Percentiles rank a stretch among this genome's conserved stretches.
Evolutionary conservation across 1,284 basidiomycete species (phyloP).

Genomic region (Ganoderma leucocontextum): DNA sequence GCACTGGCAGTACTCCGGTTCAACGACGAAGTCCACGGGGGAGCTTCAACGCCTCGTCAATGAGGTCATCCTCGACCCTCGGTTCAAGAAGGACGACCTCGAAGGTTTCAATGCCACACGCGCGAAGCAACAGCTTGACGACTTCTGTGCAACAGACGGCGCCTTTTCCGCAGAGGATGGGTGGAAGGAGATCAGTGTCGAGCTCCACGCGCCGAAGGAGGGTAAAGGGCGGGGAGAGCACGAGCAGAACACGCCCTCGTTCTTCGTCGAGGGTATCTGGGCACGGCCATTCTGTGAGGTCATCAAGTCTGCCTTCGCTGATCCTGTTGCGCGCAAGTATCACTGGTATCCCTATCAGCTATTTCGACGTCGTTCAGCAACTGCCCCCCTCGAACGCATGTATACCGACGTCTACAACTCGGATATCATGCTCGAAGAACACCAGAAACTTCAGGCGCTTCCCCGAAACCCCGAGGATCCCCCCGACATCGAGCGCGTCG

Average conservation of each 20-base stretch:
- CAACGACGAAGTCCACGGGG: conserved; percentile 35
- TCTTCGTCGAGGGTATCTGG: conserved; percentile 37
- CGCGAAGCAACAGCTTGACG: conserved; percentile 28
- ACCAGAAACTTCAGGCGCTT: conserved; percentile 18
- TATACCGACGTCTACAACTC: conserved; percentile 32
- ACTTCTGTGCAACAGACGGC: neutral
- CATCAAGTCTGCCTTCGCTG: conserved; percentile 2
- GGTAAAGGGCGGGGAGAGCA: conserved; percentile 16
- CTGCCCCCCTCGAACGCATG: conserved; percentile 18
- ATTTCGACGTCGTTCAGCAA: conserved; percentile 7
- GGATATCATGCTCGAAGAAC: conserved; percentile 29
- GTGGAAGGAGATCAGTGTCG: conserved; percentile 36
- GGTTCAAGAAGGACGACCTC: conserved; percentile 35
- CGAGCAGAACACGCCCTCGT: conserved; percentile 36
- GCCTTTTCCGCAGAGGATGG: conserved; percentile 30
- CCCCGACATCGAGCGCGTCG: conserved; percentile 26
- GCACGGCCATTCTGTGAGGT: too few relatives aligned
- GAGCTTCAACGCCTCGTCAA: conserved; percentile 42
- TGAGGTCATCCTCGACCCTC: conserved; percentile 25
- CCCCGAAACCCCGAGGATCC: conserved; percentile 25
- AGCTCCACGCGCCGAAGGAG: conserved; percentile 36
- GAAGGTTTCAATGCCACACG: conserved; percentile 20
- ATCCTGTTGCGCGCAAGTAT: conserved; percentile 6
- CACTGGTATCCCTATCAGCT: conserved; percentile 18
- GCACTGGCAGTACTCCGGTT: conserved; percentile 33